Evolutionary conservation across 2,329 filamentous ascomycete species (phyloP), one percentile per base, ranked within the genome.

Genomic region (Colletotrichum sp.): DNA sequence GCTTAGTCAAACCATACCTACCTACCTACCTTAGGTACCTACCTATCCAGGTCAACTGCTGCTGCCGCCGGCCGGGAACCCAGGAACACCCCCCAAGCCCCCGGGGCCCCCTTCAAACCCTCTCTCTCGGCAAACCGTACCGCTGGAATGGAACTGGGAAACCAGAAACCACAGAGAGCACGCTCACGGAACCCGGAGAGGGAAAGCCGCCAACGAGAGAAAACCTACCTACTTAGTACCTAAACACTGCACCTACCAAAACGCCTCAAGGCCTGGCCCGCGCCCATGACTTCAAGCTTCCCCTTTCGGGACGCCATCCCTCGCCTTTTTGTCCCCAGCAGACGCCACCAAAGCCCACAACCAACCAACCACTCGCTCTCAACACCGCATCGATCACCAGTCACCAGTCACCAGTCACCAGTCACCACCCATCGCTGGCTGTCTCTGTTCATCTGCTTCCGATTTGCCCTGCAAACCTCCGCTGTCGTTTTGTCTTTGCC

Each of bases 71-170:
- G 16, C 38, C 38, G 38, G 38, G 38, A 43, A 67, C 24, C 70
- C 26, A 60, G 24, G 36, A 52, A 66, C 62, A n/a, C 18, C 62
- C 43, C 13, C 36, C 30, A 26, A 38, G 32, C 28, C 34, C 66
- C 71, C 36, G 62, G 55, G 28, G 15, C 65, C 70, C 12, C 30
- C 48, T n/a, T 26, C 18, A 55, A 32, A 52, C 6, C 6, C 24
- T 10, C 18, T 70, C 67, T 66, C 48, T 74, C 67, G 72, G 72
- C 36, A 71, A 66, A 52, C 72, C 67, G 55, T 61, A 71, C 72
- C 61, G 72, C 52, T 75, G 61, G 60, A 61, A 66, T 71, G 68
- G 67, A 18, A n/a, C 38, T 43, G 38, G 38, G 38, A 43, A n/a
- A 43, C 38, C 18, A 43, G 18, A 36, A 75, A 43, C 38, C 67